phyloP scores from a whole-genome alignment of 345 rosid genomes.

The Cochlearia excelsa region DNA sequence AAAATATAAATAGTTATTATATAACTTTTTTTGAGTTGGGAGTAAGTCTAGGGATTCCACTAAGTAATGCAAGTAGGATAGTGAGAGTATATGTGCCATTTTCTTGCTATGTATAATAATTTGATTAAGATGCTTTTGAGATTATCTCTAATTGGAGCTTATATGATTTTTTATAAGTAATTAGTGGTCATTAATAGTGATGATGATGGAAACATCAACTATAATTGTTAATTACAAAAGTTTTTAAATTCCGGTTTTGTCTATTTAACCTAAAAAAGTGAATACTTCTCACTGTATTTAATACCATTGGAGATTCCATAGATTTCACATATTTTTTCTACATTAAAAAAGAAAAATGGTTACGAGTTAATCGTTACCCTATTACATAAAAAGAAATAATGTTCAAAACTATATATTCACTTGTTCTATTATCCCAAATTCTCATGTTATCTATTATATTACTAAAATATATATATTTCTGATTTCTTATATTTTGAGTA shows the following conservation, averaged over 20 bases:
- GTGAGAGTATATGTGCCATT: constrained; percentile 28
- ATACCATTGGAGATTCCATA: constrained; percentile 24
- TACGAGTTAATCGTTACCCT: constrained; percentile 3
- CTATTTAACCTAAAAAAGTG: constrained; percentile 17
- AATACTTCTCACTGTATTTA: constrained; percentile 5
- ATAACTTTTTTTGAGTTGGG: not conserved
- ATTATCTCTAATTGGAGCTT: constrained; percentile 8
- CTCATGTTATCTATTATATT: too few relatives aligned
- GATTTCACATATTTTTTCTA: not conserved
- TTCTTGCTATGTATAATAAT: constrained; percentile 11
- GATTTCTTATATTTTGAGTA: too few relatives aligned
- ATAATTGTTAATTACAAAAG: constrained; percentile 18
- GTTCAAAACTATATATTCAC: too few relatives aligned
- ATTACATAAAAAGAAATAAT: not conserved
- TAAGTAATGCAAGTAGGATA: constrained; percentile 31
- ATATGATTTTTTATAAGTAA: constrained; percentile 20
- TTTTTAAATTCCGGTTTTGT: not conserved
- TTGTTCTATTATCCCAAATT: too few relatives aligned
- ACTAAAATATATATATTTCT: too few relatives aligned
- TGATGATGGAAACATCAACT: constrained; percentile 36
- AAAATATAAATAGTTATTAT: not conserved
- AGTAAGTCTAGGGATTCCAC: constrained; percentile 36
- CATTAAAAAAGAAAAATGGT: not conserved
- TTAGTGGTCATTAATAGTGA: constrained; percentile 22
- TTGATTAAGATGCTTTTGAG: constrained; percentile 6